A percentile compares a stretch with the other conserved stretches of the same genome.
Evolutionary conservation across 768 basidiomycete species (phyloP).

Genomic region (Pleurotus sapidus): DNA sequence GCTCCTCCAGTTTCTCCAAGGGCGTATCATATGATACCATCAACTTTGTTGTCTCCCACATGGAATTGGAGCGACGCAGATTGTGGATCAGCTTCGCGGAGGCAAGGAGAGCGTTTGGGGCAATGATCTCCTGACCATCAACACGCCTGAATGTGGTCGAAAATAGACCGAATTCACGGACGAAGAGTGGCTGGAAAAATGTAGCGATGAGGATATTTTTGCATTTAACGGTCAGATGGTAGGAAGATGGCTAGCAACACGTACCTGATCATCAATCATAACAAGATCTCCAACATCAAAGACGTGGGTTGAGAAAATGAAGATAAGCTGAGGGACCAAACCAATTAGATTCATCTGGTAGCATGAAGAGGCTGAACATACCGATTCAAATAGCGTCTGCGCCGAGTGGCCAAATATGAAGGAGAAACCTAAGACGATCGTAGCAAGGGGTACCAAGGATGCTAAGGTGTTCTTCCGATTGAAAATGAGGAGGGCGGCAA

Average conservation of each 20-base stretch:
- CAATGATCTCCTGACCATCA: constrained; percentile 78
- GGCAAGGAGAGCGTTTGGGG: constrained; percentile 72
- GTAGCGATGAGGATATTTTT: not conserved
- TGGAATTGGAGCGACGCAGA: constrained; percentile 69
- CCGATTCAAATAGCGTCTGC: constrained; percentile 75
- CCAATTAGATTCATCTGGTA: not conserved
- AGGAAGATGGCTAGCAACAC: not conserved
- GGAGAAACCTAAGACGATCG: constrained; percentile 78
- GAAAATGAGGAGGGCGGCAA: constrained; percentile 75
- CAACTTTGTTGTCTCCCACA: constrained; percentile 73
- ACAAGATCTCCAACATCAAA: constrained; percentile 83
- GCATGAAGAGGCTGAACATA: constrained; percentile 24
- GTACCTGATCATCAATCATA: constrained; percentile 72
- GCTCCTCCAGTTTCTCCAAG: constrained; percentile 65
- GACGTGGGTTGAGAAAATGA: constrained; percentile 85
- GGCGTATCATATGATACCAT: constrained; percentile 69
- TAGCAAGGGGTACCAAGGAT: constrained; percentile 77
- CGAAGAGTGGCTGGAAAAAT: constrained; percentile 38
- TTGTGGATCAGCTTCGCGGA: constrained; percentile 77
- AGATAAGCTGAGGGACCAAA: constrained; percentile 53
- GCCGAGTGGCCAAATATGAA: constrained; percentile 86
- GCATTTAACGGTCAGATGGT: not conserved
- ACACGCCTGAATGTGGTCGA: constrained; percentile 78
- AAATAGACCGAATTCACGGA: constrained; percentile 79
- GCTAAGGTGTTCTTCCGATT: constrained; percentile 60